Base-by-base conservation (phyloP, 2,329 filamentous ascomycete species). In the Aurifilum marmelostoma region DNA sequence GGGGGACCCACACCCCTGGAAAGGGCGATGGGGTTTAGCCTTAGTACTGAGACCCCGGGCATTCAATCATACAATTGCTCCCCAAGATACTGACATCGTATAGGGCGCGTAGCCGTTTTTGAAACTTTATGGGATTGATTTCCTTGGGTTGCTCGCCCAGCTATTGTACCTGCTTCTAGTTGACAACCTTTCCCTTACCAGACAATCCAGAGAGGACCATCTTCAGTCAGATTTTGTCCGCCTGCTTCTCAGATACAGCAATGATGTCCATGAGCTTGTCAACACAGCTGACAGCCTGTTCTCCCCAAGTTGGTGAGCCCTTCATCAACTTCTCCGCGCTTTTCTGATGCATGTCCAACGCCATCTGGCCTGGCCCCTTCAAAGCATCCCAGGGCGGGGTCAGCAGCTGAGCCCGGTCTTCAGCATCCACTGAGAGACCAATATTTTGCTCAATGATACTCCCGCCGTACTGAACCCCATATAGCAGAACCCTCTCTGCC, bases 391-490 rank as follows among this genome's bases (percentile, higher is more conserved):
- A 72, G 34, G 75, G 71, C 18, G 70, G 61, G 16, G 72, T 68
- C 3, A 72, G 66, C 37, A 60, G 27, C 32, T 47, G 69, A 29
- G 41, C 43, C 60, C 54, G 69, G 12, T 56, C 62, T 16, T 69
- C 67, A 9, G 52, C 32, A 52, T n/a, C 43, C 34, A 4, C 16
- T 47, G 41, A 62, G 47, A 37, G 72, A 66, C 66, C 67, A 29
- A 76, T 68, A 63, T 74, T 72, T 11, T 71, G 69, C 39, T 74
- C 73, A 8, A 74, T 71, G 7, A 74, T 60, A 65, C 65, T 75
- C 62, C 74, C 69, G 18, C 78, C 80, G 41, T 79, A 73, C 67
- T 76, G 69, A 34, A 72, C 75, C n/a, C 79, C 77, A 43, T 72
- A 75, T 8, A 68, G 67, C 21, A 81, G 71, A 43, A 81, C 59